Conservation (phyloP, 768 basidiomycete genomes). For the Lyophyllum decastes region DNA sequence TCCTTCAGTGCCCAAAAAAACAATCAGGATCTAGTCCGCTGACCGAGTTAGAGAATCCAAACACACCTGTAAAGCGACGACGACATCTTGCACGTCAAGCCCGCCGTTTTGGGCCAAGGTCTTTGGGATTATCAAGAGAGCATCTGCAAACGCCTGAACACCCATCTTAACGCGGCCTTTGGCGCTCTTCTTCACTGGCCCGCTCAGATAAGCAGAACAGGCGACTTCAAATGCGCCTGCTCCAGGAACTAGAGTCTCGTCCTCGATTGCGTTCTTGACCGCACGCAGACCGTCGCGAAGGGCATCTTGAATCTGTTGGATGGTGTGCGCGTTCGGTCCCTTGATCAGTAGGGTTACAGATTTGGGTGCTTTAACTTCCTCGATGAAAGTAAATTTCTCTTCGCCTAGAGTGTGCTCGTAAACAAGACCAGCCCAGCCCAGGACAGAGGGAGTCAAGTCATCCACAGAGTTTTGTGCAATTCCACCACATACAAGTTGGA, state of each 20-base stretch:
- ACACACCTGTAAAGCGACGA: conserved; percentile 84
- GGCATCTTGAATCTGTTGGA: conserved; percentile 96
- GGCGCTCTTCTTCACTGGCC: conserved; percentile 77
- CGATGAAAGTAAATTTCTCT: conserved; percentile 97
- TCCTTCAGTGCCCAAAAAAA: conserved; percentile 50
- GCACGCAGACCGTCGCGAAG: conserved; percentile 94
- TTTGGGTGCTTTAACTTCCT: conserved; percentile 94
- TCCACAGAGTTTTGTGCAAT: conserved; percentile 97
- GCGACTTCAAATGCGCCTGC: conserved; percentile 97
- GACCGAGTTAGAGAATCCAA: not conserved
- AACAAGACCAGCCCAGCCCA: conserved; percentile 97
- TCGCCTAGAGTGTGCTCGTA: conserved; percentile 99
- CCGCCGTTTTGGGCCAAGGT: conserved; percentile 95
- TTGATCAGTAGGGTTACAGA: conserved; percentile 96
- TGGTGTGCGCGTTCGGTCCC: conserved; percentile 96
- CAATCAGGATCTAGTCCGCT: not conserved
- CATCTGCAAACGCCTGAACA: conserved; percentile 96
- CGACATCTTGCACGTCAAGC: conserved; percentile 93
- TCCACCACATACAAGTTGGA: conserved; percentile 94
- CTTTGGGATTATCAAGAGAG: conserved; percentile 92
- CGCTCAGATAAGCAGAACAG: conserved; percentile 82
- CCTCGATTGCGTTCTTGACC: conserved; percentile 96
- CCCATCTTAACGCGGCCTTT: conserved; percentile 98
- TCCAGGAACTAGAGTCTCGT: conserved; percentile 87
- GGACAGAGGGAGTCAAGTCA: conserved; percentile 85